Percentiles rank a stretch among this genome's conserved stretches.
phyloP scores from a whole-genome alignment of 768 basidiomycete species.

The Coprinopsis marcescibilis region DNA sequence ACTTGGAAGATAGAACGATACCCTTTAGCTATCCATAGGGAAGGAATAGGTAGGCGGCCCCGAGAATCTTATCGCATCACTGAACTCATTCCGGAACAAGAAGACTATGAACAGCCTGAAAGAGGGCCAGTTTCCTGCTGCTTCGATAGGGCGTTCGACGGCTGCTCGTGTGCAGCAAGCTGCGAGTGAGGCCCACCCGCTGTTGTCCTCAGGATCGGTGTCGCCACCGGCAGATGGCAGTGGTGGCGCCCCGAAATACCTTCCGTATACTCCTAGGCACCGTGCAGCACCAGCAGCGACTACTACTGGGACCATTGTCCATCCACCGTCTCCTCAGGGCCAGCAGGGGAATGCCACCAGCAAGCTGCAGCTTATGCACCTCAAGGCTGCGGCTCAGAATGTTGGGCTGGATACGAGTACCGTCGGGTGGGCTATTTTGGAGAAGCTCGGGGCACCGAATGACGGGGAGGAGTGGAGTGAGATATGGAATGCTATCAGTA shows the following conservation, averaged over 20 bases:
- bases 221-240: slow-evolving; percentile 19
- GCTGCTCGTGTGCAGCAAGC: too few species aligned
- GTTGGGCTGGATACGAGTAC: slow-evolving; percentile 60
- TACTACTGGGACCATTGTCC: slow-evolving; percentile 44
- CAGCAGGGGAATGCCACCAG: slow-evolving; percentile 56
- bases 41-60: too few species aligned
- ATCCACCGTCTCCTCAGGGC: slow-evolving; percentile 40
- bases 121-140: too few species aligned
- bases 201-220: slow-evolving; percentile 43
- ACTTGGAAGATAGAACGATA: too few species aligned
- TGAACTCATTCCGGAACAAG: too few species aligned
- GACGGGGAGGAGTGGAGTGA: slow-evolving; percentile 65
- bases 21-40: too few species aligned
- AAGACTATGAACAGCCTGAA: too few species aligned
- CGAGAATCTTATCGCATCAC: too few species aligned
- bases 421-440: slow-evolving; percentile 74
- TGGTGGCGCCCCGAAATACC: slow-evolving; percentile 44
- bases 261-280: slow-evolving; percentile 74
- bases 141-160: too few species aligned
- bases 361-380: slow-evolving; percentile 64
- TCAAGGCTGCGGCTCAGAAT: slow-evolving; percentile 67
- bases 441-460: slow-evolving; percentile 51
- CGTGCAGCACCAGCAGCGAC: slow-evolving; percentile 40
- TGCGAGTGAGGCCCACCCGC: slow-evolving; percentile 63
- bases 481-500: slow-evolving; percentile 57